A percentile compares a stretch with the other conserved stretches of the same genome.
phyloP scores from a whole-genome alignment of 441 rosid species.

The Gossypium gossypioides region DNA sequence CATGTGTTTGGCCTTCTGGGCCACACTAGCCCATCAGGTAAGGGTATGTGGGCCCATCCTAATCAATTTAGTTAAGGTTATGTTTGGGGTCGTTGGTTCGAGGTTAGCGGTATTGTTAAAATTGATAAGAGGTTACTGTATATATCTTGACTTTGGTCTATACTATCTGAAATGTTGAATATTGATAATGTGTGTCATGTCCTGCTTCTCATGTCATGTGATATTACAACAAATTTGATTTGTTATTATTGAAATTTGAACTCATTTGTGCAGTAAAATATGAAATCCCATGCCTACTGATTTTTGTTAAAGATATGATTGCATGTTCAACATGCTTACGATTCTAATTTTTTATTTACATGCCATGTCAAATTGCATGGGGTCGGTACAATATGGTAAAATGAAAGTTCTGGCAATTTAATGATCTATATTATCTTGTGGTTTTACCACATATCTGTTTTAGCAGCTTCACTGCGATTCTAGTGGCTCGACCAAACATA shows the following conservation, averaged over 20 bases:
- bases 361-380: background rate
- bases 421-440: background rate
- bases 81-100: background rate
- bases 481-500: background rate
- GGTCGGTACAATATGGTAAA: background rate
- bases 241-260: too few species aligned
- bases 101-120: background rate
- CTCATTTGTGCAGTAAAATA: background rate
- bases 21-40: background rate
- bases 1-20: background rate
- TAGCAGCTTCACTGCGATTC: too few species aligned
- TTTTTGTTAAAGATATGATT: too few species aligned
- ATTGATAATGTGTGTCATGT: background rate
- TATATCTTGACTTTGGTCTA: background rate
- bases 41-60: background rate
- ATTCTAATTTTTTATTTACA: background rate
- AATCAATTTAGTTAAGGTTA: background rate
- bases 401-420: too few species aligned
- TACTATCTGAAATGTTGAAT: background rate
- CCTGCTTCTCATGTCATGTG: background rate
- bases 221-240: background rate
- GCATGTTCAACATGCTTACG: background rate
- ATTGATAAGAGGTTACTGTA: background rate
- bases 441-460: background rate
- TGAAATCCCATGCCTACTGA: background rate